A percentile compares a stretch with the other conserved stretches of the same genome.
Evolutionary conservation across 768 basidiomycete genomes (phyloP).

Genomic region (Cystobasidium onofrii): DNA sequence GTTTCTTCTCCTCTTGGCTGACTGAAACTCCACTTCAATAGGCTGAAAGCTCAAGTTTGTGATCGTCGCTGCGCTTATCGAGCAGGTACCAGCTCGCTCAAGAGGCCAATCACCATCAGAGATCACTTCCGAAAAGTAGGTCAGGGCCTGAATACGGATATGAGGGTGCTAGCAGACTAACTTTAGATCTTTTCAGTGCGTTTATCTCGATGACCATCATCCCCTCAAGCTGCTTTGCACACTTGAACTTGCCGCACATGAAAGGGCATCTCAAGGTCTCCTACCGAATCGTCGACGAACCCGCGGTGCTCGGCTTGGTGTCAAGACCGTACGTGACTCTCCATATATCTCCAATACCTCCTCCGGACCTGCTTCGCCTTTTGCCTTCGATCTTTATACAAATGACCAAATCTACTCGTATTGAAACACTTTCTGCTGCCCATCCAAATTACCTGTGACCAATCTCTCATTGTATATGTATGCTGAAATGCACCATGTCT

Average conservation of each 20-base stretch:
- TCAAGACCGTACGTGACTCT: conserved; percentile 5
- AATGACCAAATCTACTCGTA: neutral
- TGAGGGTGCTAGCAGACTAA: neutral
- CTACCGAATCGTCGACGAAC: conserved; percentile 15
- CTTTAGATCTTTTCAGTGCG: neutral
- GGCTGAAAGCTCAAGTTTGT: conserved; percentile 33
- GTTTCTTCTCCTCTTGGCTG: neutral
- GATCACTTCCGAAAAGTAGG: conserved; percentile 33
- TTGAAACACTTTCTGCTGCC: neutral
- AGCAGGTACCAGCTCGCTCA: conserved; percentile 22
- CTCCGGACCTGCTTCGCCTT: neutral
- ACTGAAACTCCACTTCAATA: neutral
- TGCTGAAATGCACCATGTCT: neutral
- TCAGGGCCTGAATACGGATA: no score
- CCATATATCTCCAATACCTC: neutral
- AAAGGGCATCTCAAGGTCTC: conserved; percentile 17
- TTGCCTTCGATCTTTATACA: neutral
- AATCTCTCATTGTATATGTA: neutral
- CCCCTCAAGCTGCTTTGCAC: conserved; percentile 32
- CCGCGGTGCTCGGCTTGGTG: conserved; percentile 6
- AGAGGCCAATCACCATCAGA: conserved; percentile 32
- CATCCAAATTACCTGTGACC: neutral
- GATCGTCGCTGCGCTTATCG: conserved; percentile 24
- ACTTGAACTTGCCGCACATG: conserved; percentile 29
- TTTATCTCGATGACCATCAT: conserved; percentile 30